phyloP scores from a whole-genome alignment of 345 rosid genomes.

The Lepidium didymum region DNA sequence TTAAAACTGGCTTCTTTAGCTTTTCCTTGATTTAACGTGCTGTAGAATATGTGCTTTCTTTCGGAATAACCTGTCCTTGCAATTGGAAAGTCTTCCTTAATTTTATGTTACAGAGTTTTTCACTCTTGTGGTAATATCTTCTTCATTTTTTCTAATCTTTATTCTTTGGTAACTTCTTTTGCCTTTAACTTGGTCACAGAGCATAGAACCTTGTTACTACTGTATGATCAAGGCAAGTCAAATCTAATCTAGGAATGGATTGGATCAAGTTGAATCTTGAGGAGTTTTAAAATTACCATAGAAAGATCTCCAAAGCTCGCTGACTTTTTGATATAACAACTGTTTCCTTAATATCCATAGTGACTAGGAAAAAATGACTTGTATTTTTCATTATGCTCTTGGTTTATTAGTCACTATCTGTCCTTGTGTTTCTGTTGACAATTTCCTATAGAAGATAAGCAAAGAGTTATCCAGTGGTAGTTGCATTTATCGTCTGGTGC shows the following conservation, averaged over 20 bases:
- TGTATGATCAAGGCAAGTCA: constrained; percentile 1
- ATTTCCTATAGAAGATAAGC: constrained; percentile 24
- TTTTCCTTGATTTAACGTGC: constrained; percentile 14
- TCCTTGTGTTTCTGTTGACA: constrained; percentile 19
- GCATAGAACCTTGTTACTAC: background rate
- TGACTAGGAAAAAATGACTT: background rate
- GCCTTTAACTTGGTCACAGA: background rate
- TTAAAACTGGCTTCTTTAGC: constrained; percentile 7
- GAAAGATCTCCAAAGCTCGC: constrained; percentile 1
- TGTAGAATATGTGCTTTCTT: constrained; percentile 12
- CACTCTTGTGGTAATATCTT: constrained; percentile 47
- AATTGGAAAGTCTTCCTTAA: constrained; percentile 68
- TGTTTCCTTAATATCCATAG: constrained; percentile 13
- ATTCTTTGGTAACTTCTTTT: background rate
- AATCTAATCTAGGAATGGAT: constrained; percentile 55
- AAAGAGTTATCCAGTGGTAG: constrained; percentile 1
- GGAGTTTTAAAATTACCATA: constrained; percentile 35
- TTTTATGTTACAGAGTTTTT: constrained; percentile 28
- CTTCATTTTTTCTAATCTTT: constrained; percentile 26
- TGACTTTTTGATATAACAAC: background rate
- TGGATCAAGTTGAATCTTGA: constrained; percentile 33
- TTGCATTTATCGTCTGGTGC: background rate
- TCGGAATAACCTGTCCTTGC: constrained; percentile 20
- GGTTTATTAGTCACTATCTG: constrained; percentile 9
- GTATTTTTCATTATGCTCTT: background rate